Conservation (phyloP, 345 rosid genomes). For the Arabidopsis arenosa region DNA sequence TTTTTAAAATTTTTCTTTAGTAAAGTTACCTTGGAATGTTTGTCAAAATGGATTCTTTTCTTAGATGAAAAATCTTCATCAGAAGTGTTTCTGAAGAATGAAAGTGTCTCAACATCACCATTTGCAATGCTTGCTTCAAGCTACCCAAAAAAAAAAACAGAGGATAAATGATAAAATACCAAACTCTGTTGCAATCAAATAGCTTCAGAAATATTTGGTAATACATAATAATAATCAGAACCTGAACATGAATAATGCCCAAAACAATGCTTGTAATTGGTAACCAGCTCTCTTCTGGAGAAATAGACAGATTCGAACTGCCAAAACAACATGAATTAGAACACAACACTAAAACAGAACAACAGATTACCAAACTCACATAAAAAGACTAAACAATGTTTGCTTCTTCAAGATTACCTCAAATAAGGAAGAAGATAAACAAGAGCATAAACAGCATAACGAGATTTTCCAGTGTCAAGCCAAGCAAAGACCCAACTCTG, state of each 20-base stretch:
- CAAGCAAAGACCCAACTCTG: slow-evolving; percentile 99
- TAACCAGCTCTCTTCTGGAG: slow-evolving; percentile 92
- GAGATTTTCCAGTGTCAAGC: slow-evolving; percentile 90
- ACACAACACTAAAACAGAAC: not conserved
- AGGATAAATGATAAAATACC: slow-evolving; percentile 4
- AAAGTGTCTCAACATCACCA: slow-evolving; percentile 76
- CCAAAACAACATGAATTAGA: not conserved
- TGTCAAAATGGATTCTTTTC: slow-evolving; percentile 43
- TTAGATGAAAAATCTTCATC: slow-evolving; percentile 49
- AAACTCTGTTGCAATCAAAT: not conserved
- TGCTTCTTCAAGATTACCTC: slow-evolving; percentile 50
- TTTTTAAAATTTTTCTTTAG: not conserved
- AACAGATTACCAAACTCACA: not conserved
- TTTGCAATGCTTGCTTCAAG: slow-evolving; percentile 83
- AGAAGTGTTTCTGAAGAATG: slow-evolving; percentile 53
- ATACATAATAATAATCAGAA: slow-evolving; percentile 28
- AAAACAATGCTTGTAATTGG: slow-evolving; percentile 88
- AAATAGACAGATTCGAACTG: slow-evolving; percentile 83
- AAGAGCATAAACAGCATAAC: slow-evolving; percentile 74
- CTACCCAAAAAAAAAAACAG: slow-evolving; percentile 47
- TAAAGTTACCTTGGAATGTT: slow-evolving; percentile 50
- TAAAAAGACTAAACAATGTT: not conserved
- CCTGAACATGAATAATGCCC: slow-evolving; percentile 93
- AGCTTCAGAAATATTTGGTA: not conserved
- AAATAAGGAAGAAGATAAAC: slow-evolving; percentile 86